Evolutionary conservation across 1,139 yeast genomes (phyloP).

Genomic region (Yamadazyma aaseri): DNA sequence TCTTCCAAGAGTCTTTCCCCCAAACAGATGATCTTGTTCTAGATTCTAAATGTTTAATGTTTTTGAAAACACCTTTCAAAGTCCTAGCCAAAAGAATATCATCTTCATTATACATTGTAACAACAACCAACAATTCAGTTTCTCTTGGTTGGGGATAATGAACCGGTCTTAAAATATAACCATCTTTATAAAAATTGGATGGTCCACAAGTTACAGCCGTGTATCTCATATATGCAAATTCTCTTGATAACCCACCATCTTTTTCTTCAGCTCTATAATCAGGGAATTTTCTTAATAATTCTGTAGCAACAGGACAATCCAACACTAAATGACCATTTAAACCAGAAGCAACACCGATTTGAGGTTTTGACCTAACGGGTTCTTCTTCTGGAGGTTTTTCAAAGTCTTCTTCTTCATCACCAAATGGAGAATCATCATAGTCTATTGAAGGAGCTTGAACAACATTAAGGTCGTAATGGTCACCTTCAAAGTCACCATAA

Average conservation of each 20-base stretch:
- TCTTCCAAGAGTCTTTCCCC: slow-evolving; percentile 53
- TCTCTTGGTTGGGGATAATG: slow-evolving; percentile 47
- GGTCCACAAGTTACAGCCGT: slow-evolving; percentile 54
- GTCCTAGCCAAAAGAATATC: slow-evolving; percentile 47
- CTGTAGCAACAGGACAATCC: slow-evolving; percentile 52
- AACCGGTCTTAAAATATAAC: slow-evolving; percentile 45
- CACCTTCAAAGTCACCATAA: slow-evolving; percentile 44
- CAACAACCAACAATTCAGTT: slow-evolving; percentile 47
- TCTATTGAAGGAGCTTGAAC: slow-evolving; percentile 27
- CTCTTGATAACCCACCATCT: slow-evolving; percentile 46
- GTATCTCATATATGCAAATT: slow-evolving; percentile 49
- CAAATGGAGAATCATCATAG: slow-evolving; percentile 30
- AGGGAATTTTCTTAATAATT: slow-evolving; percentile 43
- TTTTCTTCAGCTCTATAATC: slow-evolving; percentile 33
- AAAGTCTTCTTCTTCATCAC: slow-evolving; percentile 27
- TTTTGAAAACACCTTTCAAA: slow-evolving; percentile 47
- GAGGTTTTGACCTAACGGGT: slow-evolving; percentile 37
- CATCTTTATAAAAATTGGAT: slow-evolving; percentile 45
- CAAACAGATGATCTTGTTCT: slow-evolving; percentile 41
- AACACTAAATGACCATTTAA: slow-evolving; percentile 49
- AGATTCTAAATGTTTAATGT: slow-evolving; percentile 47
- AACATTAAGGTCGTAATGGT: slow-evolving; percentile 42
- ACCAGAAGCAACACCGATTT: slow-evolving; percentile 39
- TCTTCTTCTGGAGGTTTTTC: slow-evolving; percentile 35
- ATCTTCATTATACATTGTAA: slow-evolving; percentile 52